A percentile compares a stretch with the other conserved stretches of the same genome.
phyloP scores from a whole-genome alignment of 208 protist genomes.

The Trypanosomatidae sp. region DNA sequence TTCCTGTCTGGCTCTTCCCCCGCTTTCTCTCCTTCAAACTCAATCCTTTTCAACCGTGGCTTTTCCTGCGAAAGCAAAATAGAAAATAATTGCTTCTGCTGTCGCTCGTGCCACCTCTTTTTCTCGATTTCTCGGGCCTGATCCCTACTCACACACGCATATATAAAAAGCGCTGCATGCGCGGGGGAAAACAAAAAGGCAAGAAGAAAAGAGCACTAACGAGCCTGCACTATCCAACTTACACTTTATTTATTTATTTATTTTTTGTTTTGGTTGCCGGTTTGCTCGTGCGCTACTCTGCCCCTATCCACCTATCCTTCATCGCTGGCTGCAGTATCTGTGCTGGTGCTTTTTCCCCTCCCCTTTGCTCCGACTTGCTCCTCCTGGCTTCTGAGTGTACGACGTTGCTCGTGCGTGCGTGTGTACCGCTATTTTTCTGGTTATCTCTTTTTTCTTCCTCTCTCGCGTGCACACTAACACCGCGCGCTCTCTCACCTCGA shows the following conservation, averaged over 20 bases:
- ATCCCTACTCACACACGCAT: not conserved
- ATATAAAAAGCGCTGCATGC: not conserved
- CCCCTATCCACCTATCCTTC: not conserved
- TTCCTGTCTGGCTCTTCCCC: not conserved
- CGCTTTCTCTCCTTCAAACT: not conserved
- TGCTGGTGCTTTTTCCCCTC: not conserved
- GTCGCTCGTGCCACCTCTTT: not conserved
- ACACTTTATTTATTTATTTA: conserved; percentile 14
- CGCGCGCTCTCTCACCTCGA: not conserved
- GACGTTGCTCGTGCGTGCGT: not conserved
- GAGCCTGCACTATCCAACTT: not conserved
- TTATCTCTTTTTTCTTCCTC: not conserved
- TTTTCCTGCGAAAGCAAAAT: not conserved
- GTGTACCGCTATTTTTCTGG: not conserved
- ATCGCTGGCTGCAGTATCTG: not conserved
- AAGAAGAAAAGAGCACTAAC: not conserved
- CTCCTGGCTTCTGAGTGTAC: not conserved
- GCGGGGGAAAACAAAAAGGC: not conserved
- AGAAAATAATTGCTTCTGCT: not conserved
- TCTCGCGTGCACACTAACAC: not conserved
- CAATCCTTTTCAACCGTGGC: not conserved
- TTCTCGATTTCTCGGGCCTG: not conserved
- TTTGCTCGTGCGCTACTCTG: not conserved
- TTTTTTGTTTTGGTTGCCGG: not conserved
- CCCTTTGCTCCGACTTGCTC: not conserved